Conservation (phyloP, 441 rosid genomes). For the Pelargonium fulgidum region DNA sequence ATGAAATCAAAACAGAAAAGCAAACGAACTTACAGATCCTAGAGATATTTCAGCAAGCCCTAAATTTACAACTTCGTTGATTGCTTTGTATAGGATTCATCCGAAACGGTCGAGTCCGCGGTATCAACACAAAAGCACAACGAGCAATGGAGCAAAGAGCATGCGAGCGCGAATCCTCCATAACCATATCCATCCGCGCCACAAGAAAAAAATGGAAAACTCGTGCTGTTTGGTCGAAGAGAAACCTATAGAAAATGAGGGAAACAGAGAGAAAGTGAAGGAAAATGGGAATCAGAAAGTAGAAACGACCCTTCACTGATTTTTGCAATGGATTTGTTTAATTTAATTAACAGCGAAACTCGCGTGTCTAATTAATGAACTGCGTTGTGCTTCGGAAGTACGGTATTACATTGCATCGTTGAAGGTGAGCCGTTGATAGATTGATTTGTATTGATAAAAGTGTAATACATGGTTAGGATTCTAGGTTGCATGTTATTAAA, state of each 20-base stretch:
- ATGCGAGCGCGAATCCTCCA: constrained; percentile 49
- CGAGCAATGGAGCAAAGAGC: constrained; percentile 37
- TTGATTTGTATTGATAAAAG: not conserved
- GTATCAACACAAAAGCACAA: constrained; percentile 40
- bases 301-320: constrained; percentile 18
- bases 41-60: constrained; percentile 26
- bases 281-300: constrained; percentile 1
- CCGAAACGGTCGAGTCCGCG: constrained; percentile 44
- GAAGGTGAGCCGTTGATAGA: not conserved
- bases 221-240: constrained; percentile 18
- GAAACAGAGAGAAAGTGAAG: constrained; percentile 17
- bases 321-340: constrained; percentile 8
- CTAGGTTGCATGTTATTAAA: not conserved
- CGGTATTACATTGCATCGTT: not conserved
- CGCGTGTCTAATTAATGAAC: not conserved
- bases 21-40: not conserved
- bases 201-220: not conserved
- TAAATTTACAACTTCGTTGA: constrained; percentile 51
- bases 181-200: constrained; percentile 46
- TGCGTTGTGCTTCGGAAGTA: not conserved
- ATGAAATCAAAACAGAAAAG: constrained; percentile 15
- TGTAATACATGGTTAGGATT: not conserved
- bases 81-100: constrained; percentile 37
- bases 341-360: not conserved
- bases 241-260: not conserved